Conservation (phyloP, 164 flowering plant species). For the Berberis vulgaris region DNA sequence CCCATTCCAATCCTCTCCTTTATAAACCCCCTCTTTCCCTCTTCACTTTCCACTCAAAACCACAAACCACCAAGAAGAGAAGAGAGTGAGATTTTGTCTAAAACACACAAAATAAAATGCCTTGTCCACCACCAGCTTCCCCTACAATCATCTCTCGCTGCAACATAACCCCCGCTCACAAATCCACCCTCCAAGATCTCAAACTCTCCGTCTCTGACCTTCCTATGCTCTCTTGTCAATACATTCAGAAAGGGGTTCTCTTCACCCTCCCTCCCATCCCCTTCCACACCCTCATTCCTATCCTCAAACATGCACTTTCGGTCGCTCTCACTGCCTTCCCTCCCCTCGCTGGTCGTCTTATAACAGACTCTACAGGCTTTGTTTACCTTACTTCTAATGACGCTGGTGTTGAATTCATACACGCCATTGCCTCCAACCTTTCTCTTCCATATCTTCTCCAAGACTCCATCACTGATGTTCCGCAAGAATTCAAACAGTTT, state of each 20-base stretch:
- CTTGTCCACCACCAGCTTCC: constrained; percentile 25
- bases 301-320: constrained; percentile 46
- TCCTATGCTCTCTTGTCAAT: constrained; percentile 91
- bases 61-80: not conserved
- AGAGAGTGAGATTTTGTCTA: not conserved
- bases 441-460: constrained; percentile 20
- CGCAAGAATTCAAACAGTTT: constrained; percentile 32
- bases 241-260: constrained; percentile 80
- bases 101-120: constrained; percentile 24
- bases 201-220: constrained; percentile 76
- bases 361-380: constrained; percentile 43
- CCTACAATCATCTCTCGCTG: constrained; percentile 37
- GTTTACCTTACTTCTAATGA: constrained; percentile 58
- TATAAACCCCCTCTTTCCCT: not conserved
- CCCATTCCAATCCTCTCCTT: not conserved
- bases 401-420: constrained; percentile 58
- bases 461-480: constrained; percentile 31
- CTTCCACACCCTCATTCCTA: constrained; percentile 24
- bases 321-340: constrained; percentile 62
- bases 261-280: constrained; percentile 35
- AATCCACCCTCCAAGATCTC: constrained; percentile 22
- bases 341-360: constrained; percentile 68
- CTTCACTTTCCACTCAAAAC: not conserved
- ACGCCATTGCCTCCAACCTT: constrained; percentile 41
- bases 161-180: constrained; percentile 33